phyloP scores from a whole-genome alignment of 768 basidiomycete species.

The Termitomyces sp. region DNA sequence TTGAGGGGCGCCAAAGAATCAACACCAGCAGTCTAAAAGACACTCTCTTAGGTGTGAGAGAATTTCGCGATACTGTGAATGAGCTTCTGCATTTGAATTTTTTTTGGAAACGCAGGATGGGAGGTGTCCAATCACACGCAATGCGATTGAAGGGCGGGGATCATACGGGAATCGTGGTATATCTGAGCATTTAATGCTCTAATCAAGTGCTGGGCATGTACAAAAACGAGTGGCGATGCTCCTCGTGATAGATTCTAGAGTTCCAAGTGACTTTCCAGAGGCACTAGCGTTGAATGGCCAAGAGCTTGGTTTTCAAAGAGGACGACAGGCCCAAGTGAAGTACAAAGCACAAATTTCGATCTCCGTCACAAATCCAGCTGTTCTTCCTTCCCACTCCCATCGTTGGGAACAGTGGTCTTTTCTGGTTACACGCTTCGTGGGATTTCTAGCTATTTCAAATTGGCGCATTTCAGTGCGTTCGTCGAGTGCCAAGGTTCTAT shows the following conservation, averaged over 20 bases:
- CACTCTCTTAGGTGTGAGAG: slow-evolving; percentile 12
- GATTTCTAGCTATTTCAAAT: slow-evolving; percentile 1
- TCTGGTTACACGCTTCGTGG: slow-evolving; percentile 4
- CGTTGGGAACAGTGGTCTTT: slow-evolving; percentile 5
- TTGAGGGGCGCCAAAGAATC: not conserved
- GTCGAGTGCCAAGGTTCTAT: not conserved
- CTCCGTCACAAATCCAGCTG: not conserved
- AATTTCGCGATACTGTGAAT: slow-evolving; percentile 9
- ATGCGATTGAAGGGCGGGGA: slow-evolving; percentile 10
- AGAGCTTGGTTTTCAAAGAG: not conserved
- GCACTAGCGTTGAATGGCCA: not conserved
- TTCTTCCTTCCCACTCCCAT: slow-evolving; percentile 12
- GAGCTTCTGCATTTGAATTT: not conserved
- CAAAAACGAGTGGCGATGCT: not conserved
- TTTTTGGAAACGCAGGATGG: not conserved
- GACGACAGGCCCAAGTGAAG: not conserved
- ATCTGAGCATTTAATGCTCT: not conserved
- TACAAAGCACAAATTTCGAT: slow-evolving; percentile 1
- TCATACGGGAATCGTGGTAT: slow-evolving; percentile 2
- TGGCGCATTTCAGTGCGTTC: not conserved
- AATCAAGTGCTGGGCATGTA: not conserved
- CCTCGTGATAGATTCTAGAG: not conserved
- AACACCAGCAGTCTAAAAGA: slow-evolving; percentile 11
- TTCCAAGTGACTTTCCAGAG: not conserved
- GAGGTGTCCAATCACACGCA: slow-evolving; percentile 13